phyloP scores from a whole-genome alignment of 2,329 filamentous ascomycete species.

The Aureobasidium musti region DNA sequence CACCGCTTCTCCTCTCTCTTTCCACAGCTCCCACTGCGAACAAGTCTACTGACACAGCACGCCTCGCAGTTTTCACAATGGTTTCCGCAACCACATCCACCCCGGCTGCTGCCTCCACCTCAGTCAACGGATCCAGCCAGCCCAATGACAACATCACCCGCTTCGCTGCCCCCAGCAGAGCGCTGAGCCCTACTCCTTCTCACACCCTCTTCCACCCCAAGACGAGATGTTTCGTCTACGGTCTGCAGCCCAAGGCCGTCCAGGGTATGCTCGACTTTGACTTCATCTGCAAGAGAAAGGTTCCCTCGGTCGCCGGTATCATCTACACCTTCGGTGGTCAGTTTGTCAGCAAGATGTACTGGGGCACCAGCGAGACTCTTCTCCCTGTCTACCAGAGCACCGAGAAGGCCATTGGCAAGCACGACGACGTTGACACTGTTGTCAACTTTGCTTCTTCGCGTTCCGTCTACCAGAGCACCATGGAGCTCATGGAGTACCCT shows the following conservation, averaged over 20 bases:
- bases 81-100: slow-evolving; percentile 37
- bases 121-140: slow-evolving; percentile 36
- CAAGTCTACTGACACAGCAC: slow-evolving; percentile 5
- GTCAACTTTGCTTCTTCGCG: slow-evolving; percentile 99
- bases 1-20: not conserved
- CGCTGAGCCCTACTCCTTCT: slow-evolving; percentile 80
- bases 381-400: slow-evolving; percentile 97
- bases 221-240: slow-evolving; percentile 99
- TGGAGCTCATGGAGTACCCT: slow-evolving; percentile 96
- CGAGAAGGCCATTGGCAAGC: slow-evolving; percentile 90
- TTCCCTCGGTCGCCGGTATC: slow-evolving; percentile 95
- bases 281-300: slow-evolving; percentile 99
- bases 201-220: slow-evolving; percentile 98
- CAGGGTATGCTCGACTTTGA: slow-evolving; percentile 87
- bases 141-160: slow-evolving; percentile 98
- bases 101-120: slow-evolving; percentile 36
- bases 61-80: slow-evolving; percentile 44
- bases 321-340: slow-evolving; percentile 99
- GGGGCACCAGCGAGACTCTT: slow-evolving; percentile 98
- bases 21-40: not conserved
- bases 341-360: slow-evolving; percentile 99
- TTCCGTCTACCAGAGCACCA: slow-evolving; percentile 96
- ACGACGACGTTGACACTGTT: slow-evolving; percentile 93
- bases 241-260: slow-evolving; percentile 82
- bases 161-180: slow-evolving; percentile 89